A percentile compares a stretch with the other conserved stretches of the same genome.
Evolutionary conservation across 257 asterid genomes (phyloP).

Genomic region (Rehmannia glutinosa): DNA sequence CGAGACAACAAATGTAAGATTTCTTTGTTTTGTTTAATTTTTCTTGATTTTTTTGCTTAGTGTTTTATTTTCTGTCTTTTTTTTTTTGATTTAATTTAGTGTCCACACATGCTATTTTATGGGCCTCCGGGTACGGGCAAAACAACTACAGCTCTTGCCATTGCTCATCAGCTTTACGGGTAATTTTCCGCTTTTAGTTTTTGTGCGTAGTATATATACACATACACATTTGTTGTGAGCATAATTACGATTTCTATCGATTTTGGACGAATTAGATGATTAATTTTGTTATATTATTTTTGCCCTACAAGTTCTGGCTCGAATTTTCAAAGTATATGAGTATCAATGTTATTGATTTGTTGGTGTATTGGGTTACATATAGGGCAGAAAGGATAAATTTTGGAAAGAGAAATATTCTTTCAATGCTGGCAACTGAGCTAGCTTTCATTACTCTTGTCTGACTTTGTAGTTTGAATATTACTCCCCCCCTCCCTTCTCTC

Average conservation of each 20-base stretch:
- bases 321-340: neutral
- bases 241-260: neutral
- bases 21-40: neutral
- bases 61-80: neutral
- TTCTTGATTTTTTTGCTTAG: neutral
- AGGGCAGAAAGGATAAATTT: neutral
- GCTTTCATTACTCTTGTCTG: too few species aligned
- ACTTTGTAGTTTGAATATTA: too few species aligned
- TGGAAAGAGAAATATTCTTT: too few species aligned
- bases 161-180: constrained; percentile 97
- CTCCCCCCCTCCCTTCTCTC: neutral
- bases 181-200: constrained; percentile 16
- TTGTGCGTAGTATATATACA: neutral
- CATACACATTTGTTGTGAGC: neutral
- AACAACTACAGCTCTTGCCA: constrained; percentile 93
- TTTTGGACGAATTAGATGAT: neutral
- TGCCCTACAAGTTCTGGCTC: too few species aligned
- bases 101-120: constrained; percentile 95
- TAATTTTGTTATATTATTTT: too few species aligned
- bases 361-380: constrained; percentile 1
- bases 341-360: neutral
- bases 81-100: constrained; percentile 33
- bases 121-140: constrained; percentile 99
- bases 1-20: constrained; percentile 75
- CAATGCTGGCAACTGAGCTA: too few species aligned